phyloP scores from a whole-genome alignment of 2,329 filamentous ascomycete species.

The Dactylella cylindrospora region DNA sequence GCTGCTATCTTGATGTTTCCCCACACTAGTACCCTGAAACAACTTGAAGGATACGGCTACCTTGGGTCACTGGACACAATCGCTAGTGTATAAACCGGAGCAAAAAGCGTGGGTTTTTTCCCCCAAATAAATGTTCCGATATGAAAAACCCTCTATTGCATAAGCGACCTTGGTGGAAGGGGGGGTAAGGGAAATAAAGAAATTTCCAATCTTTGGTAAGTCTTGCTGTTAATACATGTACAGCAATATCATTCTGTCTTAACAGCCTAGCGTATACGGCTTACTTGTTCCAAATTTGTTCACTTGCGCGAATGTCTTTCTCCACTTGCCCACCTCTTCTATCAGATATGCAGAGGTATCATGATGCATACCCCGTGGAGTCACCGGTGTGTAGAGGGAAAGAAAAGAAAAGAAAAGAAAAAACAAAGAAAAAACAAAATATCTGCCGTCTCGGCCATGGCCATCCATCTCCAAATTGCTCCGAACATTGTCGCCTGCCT shows the following conservation, averaged over 20 bases:
- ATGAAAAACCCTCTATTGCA: slow-evolving; percentile 10
- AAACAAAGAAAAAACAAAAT: neutral
- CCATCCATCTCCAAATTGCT: neutral
- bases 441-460: slow-evolving; percentile 6
- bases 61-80: too few relatives aligned
- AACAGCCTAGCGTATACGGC: slow-evolving; percentile 40
- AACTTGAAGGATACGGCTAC: too few relatives aligned
- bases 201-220: slow-evolving; percentile 12
- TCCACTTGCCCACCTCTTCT: too few relatives aligned
- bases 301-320: slow-evolving; percentile 8
- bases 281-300: slow-evolving; percentile 19
- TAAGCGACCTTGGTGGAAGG: slow-evolving; percentile 38
- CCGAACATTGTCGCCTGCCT: neutral
- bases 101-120: too few relatives aligned
- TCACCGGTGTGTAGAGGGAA: neutral
- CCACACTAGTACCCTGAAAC: too few relatives aligned
- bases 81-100: too few relatives aligned
- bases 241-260: slow-evolving; percentile 41
- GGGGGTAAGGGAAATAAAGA: slow-evolving; percentile 32
- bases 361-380: neutral
- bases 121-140: slow-evolving; percentile 17
- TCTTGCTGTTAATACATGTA: slow-evolving; percentile 43
- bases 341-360: neutral
- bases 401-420: neutral
- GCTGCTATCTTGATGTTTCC: too few relatives aligned